Evolutionary conservation across 352 stramenopile species (phyloP).

Genomic region (Globisporangium radiosum): DNA sequence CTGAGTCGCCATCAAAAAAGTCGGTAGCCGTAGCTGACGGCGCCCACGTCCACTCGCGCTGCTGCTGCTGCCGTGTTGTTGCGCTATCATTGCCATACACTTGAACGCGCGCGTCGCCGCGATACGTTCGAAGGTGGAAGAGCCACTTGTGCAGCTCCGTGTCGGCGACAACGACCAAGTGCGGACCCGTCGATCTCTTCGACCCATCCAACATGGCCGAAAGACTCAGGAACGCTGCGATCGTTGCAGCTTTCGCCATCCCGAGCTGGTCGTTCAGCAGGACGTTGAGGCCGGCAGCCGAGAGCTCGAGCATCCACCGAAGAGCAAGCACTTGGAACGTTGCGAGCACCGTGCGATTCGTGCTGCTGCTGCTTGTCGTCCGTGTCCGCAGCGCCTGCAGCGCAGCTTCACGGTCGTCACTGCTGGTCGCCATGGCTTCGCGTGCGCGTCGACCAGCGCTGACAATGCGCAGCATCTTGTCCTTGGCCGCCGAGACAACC

Average conservation of each 20-base stretch:
- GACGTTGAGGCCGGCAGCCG: constrained; percentile 51
- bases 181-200: constrained; percentile 24
- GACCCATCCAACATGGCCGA: not conserved
- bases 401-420: not conserved
- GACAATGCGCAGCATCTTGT: constrained; percentile 37
- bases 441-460: constrained; percentile 35
- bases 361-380: constrained; percentile 4
- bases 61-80: constrained; percentile 33
- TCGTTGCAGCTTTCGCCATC: constrained; percentile 77
- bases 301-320: constrained; percentile 78
- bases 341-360: constrained; percentile 38
- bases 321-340: constrained; percentile 74
- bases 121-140: constrained; percentile 55
- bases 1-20: constrained; percentile 17
- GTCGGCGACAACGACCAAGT: constrained; percentile 72
- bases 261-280: constrained; percentile 83
- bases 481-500: constrained; percentile 7
- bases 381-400: constrained; percentile 14
- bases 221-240: constrained; percentile 67
- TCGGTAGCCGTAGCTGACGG: not conserved
- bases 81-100: constrained; percentile 35
- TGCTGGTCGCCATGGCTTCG: constrained; percentile 24
- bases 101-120: constrained; percentile 47
- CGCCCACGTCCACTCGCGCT: constrained; percentile 43
- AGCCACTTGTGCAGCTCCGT: constrained; percentile 81